phyloP scores from a whole-genome alignment of 805 yeast species.

The Yarrowia yakushimensis region DNA sequence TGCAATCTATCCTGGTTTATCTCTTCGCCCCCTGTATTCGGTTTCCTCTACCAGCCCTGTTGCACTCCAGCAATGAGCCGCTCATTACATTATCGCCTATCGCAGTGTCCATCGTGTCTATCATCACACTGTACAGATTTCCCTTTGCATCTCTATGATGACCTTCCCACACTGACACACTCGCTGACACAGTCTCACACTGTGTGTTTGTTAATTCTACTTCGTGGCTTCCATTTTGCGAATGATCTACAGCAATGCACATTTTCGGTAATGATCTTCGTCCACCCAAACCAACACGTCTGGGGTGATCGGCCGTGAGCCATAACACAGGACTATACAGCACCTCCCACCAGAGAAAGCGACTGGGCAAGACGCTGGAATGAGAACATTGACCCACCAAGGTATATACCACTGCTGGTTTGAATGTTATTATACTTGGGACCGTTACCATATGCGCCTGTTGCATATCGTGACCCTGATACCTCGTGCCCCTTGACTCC shows the following conservation, averaged over 20 bases:
- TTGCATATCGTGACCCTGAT: too few species aligned
- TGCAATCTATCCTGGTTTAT: not conserved
- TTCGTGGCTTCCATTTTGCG: not conserved
- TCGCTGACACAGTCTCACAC: not conserved
- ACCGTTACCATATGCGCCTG: not conserved
- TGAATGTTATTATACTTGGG: not conserved
- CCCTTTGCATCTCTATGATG: not conserved
- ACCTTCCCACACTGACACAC: not conserved
- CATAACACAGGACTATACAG: not conserved
- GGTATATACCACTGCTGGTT: not conserved
- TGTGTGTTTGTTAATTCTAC: not conserved
- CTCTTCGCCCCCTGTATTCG: not conserved
- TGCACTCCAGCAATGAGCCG: too few species aligned
- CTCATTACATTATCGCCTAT: not conserved
- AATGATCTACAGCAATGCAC: slow-evolving; percentile 18
- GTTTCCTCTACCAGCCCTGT: not conserved
- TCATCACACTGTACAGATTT: not conserved
- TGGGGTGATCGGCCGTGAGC: slow-evolving; percentile 23
- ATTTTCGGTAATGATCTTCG: slow-evolving; percentile 2
- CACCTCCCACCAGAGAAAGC: not conserved
- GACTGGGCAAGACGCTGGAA: slow-evolving; percentile 4
- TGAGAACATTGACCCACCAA: not conserved
- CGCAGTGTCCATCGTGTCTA: not conserved
- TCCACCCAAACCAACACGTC: slow-evolving; percentile 20
- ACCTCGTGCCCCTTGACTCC: slow-evolving; percentile 5